Evolutionary conservation across 768 basidiomycete genomes (phyloP).

Genomic region (Gloeophyllum trabeum): DNA sequence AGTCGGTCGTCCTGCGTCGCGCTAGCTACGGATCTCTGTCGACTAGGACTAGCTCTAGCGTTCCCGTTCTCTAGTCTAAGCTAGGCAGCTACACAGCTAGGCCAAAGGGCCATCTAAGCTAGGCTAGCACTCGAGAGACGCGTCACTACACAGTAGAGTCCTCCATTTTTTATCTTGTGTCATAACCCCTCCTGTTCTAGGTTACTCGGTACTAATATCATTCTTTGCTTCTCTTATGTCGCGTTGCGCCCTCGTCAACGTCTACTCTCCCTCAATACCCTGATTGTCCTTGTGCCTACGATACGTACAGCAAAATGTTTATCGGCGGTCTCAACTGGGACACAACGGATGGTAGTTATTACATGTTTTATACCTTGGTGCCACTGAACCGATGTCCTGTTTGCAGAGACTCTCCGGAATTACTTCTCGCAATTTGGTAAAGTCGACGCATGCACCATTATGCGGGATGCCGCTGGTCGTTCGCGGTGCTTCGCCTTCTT

Average conservation of each 20-base stretch:
- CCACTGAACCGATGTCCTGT: slow-evolving; percentile 5
- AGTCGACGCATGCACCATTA: slow-evolving; percentile 96
- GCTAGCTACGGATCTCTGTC: too few relatives aligned
- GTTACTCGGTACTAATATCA: slow-evolving; percentile 75
- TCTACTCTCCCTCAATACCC: slow-evolving; percentile 5
- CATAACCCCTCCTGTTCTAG: slow-evolving; percentile 52
- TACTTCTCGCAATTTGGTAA: slow-evolving; percentile 96
- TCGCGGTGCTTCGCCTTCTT: slow-evolving; percentile 97
- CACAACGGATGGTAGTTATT: slow-evolving; percentile 87
- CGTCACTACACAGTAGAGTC: slow-evolving; percentile 63
- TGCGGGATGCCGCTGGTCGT: slow-evolving; percentile 91
- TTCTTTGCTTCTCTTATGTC: slow-evolving; percentile 35
- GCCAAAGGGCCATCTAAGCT: slow-evolving; percentile 54
- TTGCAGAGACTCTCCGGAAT: slow-evolving; percentile 59
- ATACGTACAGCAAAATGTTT: slow-evolving; percentile 89
- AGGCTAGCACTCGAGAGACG: slow-evolving; percentile 39
- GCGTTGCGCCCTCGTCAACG: slow-evolving; percentile 8
- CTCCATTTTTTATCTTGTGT: slow-evolving; percentile 46
- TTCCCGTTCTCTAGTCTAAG: too few relatives aligned
- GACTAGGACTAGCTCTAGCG: too few relatives aligned
- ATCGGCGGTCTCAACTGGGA: slow-evolving; percentile 99
- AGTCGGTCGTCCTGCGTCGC: too few relatives aligned
- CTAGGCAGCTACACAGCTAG: too few relatives aligned
- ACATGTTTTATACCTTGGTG: slow-evolving; percentile 1
- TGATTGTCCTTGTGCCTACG: slow-evolving; percentile 2